phyloP scores from a whole-genome alignment of 768 basidiomycete genomes.

The Chalciporus piperatus region DNA sequence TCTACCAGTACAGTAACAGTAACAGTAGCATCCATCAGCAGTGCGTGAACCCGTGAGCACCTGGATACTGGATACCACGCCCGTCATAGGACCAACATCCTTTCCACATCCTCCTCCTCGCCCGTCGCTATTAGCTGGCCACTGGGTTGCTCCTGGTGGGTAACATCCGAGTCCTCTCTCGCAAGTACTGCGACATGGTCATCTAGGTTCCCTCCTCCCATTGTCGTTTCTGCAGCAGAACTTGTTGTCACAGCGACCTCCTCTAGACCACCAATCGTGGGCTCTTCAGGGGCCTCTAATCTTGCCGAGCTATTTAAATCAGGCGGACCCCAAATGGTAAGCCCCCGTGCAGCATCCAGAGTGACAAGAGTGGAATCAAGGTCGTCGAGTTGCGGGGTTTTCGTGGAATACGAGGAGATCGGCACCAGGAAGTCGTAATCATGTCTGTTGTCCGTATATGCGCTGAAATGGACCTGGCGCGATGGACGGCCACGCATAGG shows the following conservation, averaged over 20 bases:
- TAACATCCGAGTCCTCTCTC: neutral
- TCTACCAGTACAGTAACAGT: neutral
- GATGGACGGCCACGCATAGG: constrained; percentile 34
- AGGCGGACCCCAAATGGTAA: constrained; percentile 46
- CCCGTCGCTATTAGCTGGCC: neutral
- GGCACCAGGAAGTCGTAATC: constrained; percentile 53
- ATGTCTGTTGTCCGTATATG: constrained; percentile 20
- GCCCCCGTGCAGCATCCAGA: constrained; percentile 42
- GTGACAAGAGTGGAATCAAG: constrained; percentile 50
- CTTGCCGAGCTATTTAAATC: neutral
- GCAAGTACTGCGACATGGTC: neutral
- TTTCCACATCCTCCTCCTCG: constrained; percentile 23
- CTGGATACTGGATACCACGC: neutral
- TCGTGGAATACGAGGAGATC: constrained; percentile 41
- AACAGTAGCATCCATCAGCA: no score
- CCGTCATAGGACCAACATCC: constrained; percentile 16
- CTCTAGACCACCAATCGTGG: neutral
- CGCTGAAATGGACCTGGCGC: constrained; percentile 16
- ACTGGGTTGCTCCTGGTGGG: neutral
- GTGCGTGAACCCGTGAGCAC: neutral
- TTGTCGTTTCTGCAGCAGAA: neutral
- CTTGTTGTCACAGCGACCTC: neutral
- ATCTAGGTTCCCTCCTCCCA: neutral
- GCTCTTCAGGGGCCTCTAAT: constrained; percentile 1
- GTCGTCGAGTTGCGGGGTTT: constrained; percentile 41